A percentile compares a stretch with the other conserved stretches of the same genome.
Conservation (phyloP, 2,329 filamentous ascomycete species). For the Cladobotryum mycophilum region DNA sequence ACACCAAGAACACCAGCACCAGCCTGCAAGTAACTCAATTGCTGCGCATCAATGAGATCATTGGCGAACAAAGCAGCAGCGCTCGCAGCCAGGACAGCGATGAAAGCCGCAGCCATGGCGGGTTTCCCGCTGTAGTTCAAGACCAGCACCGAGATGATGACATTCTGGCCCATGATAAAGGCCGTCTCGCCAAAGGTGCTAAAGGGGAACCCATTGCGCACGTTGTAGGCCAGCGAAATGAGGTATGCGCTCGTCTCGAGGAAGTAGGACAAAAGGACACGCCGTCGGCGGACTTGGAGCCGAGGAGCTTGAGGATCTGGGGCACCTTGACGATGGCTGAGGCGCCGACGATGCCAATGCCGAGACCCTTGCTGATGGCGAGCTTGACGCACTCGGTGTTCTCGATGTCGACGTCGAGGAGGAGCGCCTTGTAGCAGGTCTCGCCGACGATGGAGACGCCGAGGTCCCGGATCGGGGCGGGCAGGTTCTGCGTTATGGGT, state of each 20-base stretch:
- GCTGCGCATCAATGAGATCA: conserved; percentile 57
- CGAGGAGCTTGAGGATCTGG: conserved; percentile 87
- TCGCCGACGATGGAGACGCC: conserved; percentile 75
- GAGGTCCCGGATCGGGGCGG: conserved; percentile 65
- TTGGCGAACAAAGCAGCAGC: conserved; percentile 65
- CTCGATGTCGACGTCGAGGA: conserved; percentile 77
- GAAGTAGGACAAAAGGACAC: conserved; percentile 86
- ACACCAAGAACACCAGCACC: conserved; percentile 77
- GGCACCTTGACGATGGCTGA: conserved; percentile 93
- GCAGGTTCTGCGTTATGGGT: conserved; percentile 68
- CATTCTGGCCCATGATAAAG: conserved; percentile 85
- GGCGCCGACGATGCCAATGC: conserved; percentile 86
- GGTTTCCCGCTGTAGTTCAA: conserved; percentile 71
- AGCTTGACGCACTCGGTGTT: conserved; percentile 79
- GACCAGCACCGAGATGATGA: conserved; percentile 81
- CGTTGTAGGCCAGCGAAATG: conserved; percentile 87
- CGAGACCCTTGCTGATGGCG: conserved; percentile 84
- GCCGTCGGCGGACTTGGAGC: conserved; percentile 72
- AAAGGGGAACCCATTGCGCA: conserved; percentile 87
- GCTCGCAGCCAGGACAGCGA: conserved; percentile 66
- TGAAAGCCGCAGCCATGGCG: conserved; percentile 65
- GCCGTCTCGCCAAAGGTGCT: conserved; percentile 95
- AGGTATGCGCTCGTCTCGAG: conserved; percentile 86
- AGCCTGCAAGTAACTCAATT: conserved; percentile 71
- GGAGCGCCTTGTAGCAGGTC: conserved; percentile 75